Conservation (phyloP, 306 rosid genomes). For the Glycine soja region DNA sequence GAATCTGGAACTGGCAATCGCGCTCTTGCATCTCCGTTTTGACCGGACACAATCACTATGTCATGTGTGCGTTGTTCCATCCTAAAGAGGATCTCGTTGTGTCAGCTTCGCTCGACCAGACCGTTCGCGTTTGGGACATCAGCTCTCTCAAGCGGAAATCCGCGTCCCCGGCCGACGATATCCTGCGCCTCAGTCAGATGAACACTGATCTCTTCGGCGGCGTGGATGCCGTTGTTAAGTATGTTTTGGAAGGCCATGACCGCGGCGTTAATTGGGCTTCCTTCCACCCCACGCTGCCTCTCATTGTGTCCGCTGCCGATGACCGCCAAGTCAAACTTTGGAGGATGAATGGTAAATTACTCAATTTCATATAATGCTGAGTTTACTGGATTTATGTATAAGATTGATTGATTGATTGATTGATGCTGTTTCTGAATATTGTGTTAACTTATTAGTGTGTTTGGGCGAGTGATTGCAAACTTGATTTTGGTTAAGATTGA, state of each 20-base stretch:
- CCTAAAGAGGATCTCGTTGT: conserved; percentile 92
- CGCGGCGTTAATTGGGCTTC: conserved; percentile 98
- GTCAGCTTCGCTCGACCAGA: conserved; percentile 94
- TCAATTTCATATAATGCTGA: background rate
- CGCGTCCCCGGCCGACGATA: conserved; percentile 89
- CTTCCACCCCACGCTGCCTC: conserved; percentile 86
- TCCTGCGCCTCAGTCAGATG: conserved; percentile 88
- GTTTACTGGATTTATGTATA: background rate
- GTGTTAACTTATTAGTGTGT: background rate
- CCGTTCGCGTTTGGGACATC: conserved; percentile 98
- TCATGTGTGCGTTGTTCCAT: conserved; percentile 95
- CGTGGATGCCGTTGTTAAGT: conserved; percentile 91
- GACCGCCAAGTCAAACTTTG: conserved; percentile 93
- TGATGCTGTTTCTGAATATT: background rate
- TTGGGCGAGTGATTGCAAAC: background rate
- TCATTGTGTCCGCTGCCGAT: conserved; percentile 96
- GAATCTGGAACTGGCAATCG: conserved; percentile 99
- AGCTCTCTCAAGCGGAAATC: conserved; percentile 81
- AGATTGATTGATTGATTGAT: background rate
- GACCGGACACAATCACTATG: conserved; percentile 97
- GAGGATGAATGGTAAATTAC: conserved; percentile 88
- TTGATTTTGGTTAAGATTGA: background rate
- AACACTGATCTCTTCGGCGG: conserved; percentile 95
- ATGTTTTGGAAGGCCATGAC: conserved; percentile 98
- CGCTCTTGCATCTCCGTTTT: conserved; percentile 91